phyloP scores from a whole-genome alignment of 2,329 filamentous ascomycete genomes.

The Cordyceps cateniannulata region DNA sequence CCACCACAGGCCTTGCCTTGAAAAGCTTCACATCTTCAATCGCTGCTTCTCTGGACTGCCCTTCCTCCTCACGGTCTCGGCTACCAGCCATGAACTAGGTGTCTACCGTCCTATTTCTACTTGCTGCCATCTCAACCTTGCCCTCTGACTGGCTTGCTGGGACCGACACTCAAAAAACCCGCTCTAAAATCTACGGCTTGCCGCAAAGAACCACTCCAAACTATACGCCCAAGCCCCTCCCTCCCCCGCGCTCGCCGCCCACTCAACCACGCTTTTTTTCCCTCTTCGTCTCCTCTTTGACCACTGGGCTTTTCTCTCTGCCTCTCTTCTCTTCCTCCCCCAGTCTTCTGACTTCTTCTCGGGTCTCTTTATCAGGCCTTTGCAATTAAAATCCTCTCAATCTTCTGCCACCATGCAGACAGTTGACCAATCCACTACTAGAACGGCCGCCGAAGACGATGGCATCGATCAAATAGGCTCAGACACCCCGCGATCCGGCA shows the following conservation, averaged over 20 bases:
- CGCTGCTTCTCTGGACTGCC: background rate
- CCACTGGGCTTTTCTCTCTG: background rate
- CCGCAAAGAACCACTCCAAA: slow-evolving; percentile 11
- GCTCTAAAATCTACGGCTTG: background rate
- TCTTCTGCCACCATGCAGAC: slow-evolving; percentile 30
- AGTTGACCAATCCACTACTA: slow-evolving; percentile 48
- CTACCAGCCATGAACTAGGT: slow-evolving; percentile 6
- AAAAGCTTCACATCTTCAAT: background rate
- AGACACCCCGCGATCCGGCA: slow-evolving; percentile 81
- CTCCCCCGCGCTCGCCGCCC: slow-evolving; percentile 11
- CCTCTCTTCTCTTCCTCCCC: background rate
- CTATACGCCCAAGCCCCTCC: slow-evolving; percentile 9
- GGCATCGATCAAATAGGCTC: slow-evolving; percentile 71
- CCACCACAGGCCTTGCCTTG: background rate
- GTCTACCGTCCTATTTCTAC: background rate
- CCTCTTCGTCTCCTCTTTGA: slow-evolving; percentile 5
- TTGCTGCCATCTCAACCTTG: background rate
- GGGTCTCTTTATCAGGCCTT: background rate
- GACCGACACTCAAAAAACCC: background rate
- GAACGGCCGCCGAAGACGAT: slow-evolving; percentile 61
- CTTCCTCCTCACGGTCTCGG: background rate
- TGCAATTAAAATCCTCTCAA: background rate
- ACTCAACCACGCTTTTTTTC: slow-evolving; percentile 1
- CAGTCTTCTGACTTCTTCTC: slow-evolving; percentile 12
- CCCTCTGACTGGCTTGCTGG: background rate